Conservation (phyloP, 2,329 filamentous ascomycete genomes). For the Aureobasidium subglaciale region DNA sequence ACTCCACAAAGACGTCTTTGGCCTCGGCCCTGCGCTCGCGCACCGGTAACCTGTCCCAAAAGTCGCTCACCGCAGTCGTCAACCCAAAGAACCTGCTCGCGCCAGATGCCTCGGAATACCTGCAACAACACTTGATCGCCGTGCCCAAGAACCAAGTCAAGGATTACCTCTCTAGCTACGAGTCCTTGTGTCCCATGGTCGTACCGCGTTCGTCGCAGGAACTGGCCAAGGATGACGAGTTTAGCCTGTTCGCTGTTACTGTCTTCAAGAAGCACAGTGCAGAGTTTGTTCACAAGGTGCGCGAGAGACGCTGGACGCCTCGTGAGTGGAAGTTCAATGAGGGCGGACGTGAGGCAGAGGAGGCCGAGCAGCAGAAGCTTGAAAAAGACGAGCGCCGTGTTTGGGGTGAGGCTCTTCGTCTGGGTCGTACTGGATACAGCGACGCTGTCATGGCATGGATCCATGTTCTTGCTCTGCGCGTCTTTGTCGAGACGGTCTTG, state of each 20-base stretch:
- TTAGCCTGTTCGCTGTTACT: constrained; percentile 78
- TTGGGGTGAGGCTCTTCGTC: constrained; percentile 81
- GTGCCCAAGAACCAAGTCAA: constrained; percentile 74
- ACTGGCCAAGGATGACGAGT: constrained; percentile 82
- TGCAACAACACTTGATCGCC: constrained; percentile 89
- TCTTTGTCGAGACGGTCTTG: constrained; percentile 97
- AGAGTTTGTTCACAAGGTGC: constrained; percentile 86
- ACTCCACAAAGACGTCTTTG: constrained; percentile 78
- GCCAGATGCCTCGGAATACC: constrained; percentile 79
- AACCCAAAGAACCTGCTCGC: constrained; percentile 67
- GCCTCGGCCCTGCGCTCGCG: constrained; percentile 77
- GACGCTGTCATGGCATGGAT: constrained; percentile 96
- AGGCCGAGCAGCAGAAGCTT: constrained; percentile 75
- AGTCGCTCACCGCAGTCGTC: constrained; percentile 84
- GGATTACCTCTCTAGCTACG: constrained; percentile 84
- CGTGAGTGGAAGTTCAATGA: constrained; percentile 90
- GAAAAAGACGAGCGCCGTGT: constrained; percentile 81
- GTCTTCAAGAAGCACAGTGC: constrained; percentile 84
- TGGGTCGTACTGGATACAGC: constrained; percentile 88
- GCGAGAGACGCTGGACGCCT: constrained; percentile 91
- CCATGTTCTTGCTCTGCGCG: constrained; percentile 80
- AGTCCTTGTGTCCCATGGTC: constrained; percentile 78
- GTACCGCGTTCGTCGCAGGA: constrained; percentile 80
- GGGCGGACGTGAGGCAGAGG: constrained; percentile 82
- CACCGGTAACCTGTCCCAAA: constrained; percentile 89